These are phyloP conservation scores for Cerioporus squamosus DNA, from an alignment of 1,284 basidiomycete species.

Conservation along the genomic window DNA sequence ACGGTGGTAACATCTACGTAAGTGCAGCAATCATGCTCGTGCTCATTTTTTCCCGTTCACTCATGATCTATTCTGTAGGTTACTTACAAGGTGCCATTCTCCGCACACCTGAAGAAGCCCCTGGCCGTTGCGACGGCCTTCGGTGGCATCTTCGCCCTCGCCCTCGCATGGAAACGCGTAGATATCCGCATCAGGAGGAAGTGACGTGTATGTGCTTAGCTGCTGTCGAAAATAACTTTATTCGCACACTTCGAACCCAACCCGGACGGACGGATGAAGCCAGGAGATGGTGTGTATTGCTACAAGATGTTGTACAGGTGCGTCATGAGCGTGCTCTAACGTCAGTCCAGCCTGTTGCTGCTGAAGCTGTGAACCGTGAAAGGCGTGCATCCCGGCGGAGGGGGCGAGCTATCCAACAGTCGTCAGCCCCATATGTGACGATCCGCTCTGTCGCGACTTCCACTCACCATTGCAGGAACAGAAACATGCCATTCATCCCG, in stretches of 20 bases:
- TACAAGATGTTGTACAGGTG: constrained; percentile 17
- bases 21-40: constrained; percentile 41
- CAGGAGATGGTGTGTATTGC: constrained; percentile 3
- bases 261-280: background rate
- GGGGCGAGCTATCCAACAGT: constrained; percentile 21
- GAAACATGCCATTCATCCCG: constrained; percentile 48
- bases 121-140: constrained; percentile 73
- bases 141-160: constrained; percentile 66
- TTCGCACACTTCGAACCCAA: background rate
- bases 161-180: constrained; percentile 63
- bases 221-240: constrained; percentile 20
- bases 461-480: constrained; percentile 52
- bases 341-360: constrained; percentile 14
- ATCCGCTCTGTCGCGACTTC: no score
- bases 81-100: constrained; percentile 79
- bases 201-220: constrained; percentile 25
- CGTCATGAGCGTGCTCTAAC: background rate
- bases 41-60: background rate
- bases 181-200: constrained; percentile 66
- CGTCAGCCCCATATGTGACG: no score
- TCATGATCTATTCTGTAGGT: constrained; percentile 55
- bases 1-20: constrained; percentile 77
- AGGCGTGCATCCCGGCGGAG: constrained; percentile 40
- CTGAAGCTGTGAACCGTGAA: constrained; percentile 53
- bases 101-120: constrained; percentile 85